Percentiles rank a stretch among this genome's conserved stretches.
Conservation (phyloP, 2,329 filamentous ascomycete species). For the Magnaporthales sp. region DNA sequence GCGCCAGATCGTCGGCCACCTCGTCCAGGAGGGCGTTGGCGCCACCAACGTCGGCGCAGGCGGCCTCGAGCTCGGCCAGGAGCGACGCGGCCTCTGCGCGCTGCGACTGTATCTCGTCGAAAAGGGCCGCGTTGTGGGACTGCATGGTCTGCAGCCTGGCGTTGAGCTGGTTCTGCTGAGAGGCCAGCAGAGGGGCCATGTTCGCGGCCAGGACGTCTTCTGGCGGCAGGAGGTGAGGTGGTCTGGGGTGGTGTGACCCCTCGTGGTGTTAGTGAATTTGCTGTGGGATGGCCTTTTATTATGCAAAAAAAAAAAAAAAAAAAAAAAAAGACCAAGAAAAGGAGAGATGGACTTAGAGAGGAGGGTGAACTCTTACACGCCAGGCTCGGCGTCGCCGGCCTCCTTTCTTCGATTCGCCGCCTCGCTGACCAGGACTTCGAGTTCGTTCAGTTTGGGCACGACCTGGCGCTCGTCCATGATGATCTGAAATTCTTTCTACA, state of each 20-base stretch:
- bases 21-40: conserved; percentile 39
- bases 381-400: conserved; percentile 19
- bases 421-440: conserved; percentile 45
- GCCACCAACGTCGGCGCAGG: conserved; percentile 43
- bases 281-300: conserved; percentile 4
- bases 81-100: conserved; percentile 45
- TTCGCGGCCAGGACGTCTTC: conserved; percentile 44
- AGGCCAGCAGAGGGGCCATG: conserved; percentile 40
- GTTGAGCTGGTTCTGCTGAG: conserved; percentile 47
- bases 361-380: conserved; percentile 14
- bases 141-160: conserved; percentile 48
- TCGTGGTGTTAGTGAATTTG: neutral
- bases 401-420: conserved; percentile 31
- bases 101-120: conserved; percentile 42
- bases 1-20: conserved; percentile 38
- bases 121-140: conserved; percentile 45
- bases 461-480: conserved; percentile 44
- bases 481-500: conserved; percentile 45
- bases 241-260: neutral
- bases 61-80: conserved; percentile 38
- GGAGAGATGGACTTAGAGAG: neutral
- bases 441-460: conserved; percentile 48
- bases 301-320: neutral
- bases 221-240: conserved; percentile 47
- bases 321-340: neutral